Percentiles rank a stretch among this genome's conserved stretches.
These are phyloP conservation scores for Phytopythium ostracodes DNA, from an alignment of 352 stramenopile species.

Conservation along the genomic window DNA sequence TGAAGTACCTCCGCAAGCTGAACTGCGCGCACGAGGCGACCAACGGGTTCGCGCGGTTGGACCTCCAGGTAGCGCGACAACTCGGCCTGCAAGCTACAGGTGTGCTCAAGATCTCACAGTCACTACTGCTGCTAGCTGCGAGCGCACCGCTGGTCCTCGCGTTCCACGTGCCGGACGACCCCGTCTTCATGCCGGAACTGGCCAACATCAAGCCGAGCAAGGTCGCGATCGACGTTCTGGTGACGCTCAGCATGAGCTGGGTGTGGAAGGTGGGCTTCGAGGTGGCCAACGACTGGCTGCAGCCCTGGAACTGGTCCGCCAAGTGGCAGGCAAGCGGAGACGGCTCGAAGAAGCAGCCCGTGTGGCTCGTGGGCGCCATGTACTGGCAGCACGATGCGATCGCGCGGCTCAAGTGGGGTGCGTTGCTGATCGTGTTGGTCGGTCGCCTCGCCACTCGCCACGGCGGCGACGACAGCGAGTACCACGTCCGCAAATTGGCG, in stretches of 20 bases:
- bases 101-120: conserved; percentile 40
- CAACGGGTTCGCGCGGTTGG: conserved; percentile 25
- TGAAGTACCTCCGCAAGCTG: conserved; percentile 45
- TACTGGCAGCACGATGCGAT: conserved; percentile 11
- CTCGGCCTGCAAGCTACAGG: conserved; percentile 39
- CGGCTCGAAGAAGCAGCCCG: conserved; percentile 8
- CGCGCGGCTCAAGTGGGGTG: conserved; percentile 6
- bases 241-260: conserved; percentile 50
- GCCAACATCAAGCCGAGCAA: conserved; percentile 16
- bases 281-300: conserved; percentile 31
- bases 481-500: conserved; percentile 15
- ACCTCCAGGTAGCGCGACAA: conserved; percentile 33
- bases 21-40: conserved; percentile 27
- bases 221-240: conserved; percentile 21
- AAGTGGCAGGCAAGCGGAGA: background rate
- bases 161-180: conserved; percentile 28
- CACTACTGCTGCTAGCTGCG: conserved; percentile 28
- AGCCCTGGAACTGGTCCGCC: conserved; percentile 7
- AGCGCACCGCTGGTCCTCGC: conserved; percentile 25
- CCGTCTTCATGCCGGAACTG: conserved; percentile 20
- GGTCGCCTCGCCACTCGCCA: conserved; percentile 1
- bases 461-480: conserved; percentile 6
- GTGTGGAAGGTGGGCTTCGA: conserved; percentile 46
- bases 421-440: conserved; percentile 3
- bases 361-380: conserved; percentile 18